Base-by-base conservation (phyloP, 768 basidiomycete species). In the Clavaria fumosa region DNA sequence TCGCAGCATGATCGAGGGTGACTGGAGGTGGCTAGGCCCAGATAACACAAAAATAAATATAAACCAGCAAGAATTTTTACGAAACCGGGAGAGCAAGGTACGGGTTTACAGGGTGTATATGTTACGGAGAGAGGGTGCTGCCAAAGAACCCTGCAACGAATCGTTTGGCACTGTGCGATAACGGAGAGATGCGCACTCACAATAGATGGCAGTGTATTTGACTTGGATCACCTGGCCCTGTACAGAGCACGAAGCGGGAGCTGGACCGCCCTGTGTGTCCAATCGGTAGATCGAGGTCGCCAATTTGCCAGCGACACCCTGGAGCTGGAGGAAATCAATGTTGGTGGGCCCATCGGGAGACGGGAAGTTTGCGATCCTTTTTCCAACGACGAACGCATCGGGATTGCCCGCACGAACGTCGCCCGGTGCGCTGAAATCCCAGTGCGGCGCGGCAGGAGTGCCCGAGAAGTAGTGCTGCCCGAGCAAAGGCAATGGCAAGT, bases 401-500 rank as follows among this genome's bases (percentile, higher is more conserved):
- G 59, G 37, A 39, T 69, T 60, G 5, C 63, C 65, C 24, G 53
- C 50, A 28, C 26, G 14, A 12, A 56, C 53, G n/a, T 48, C 46
- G 3, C 57, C 60, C 12, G 53, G 53, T 4, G 61, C 59, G 7
- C 65, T 62, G 54, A 71, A 70, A 51, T 77, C 76, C 64, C 72
- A 72, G 45, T 66, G 61, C 1, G 76, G 72, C 39, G 58, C 55
- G 20, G 57, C 23, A 11, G 64, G 66, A 3, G 51, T 50, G 4
- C 62, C 64, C 4, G 60, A 53, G 51, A 74, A 80, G 59, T 67
- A 76, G 45, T 79, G 74, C 42, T 70, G 61, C 10, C 66, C 66
- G 22, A 67, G 57, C 27, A 61, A 49, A 6, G 31, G 34, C 22
- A 48, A 38, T 2, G 43, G 38, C 7, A 45, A 35, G 24, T 42